phyloP scores from a whole-genome alignment of 495 filamentous ascomycete species.

The Tuber microsphaerosporum region DNA sequence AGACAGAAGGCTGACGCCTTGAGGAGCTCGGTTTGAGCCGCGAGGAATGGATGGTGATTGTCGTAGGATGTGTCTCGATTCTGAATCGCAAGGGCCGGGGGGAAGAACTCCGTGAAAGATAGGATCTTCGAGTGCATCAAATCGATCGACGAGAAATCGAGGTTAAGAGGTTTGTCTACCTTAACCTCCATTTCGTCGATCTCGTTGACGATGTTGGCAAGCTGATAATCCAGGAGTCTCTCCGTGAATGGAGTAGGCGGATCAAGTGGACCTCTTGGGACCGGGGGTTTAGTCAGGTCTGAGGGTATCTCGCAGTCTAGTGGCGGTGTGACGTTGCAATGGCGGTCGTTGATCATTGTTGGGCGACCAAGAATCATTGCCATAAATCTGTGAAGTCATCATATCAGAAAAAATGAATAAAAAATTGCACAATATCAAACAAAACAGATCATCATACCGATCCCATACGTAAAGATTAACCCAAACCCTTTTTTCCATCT shows the following conservation, averaged over 20 bases:
- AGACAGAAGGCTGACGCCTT: conserved; percentile 50
- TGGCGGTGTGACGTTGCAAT: conserved; percentile 43
- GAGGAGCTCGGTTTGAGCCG: conserved; percentile 46
- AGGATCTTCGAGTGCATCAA: conserved; percentile 50
- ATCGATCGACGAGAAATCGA: conserved; percentile 51
- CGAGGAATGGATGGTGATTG: conserved; percentile 50
- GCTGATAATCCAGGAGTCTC: conserved; percentile 39
- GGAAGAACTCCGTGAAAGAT: conserved; percentile 47
- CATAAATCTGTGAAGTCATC: conserved; percentile 42
- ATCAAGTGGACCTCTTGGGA: conserved; percentile 40
- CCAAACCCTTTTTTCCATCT: conserved; percentile 53
- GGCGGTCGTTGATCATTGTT: conserved; percentile 48
- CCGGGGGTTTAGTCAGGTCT: conserved; percentile 42
- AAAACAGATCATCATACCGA: conserved; percentile 42
- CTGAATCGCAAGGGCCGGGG: conserved; percentile 49
- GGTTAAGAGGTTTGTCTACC: conserved; percentile 28
- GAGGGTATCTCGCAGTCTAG: conserved; percentile 43
- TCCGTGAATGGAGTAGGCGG: conserved; percentile 43
- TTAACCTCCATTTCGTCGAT: conserved; percentile 39
- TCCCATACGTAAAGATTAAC: conserved; percentile 55
- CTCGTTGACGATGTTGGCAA: conserved; percentile 37
- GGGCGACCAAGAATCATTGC: conserved; percentile 55
- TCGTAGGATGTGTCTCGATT: conserved; percentile 55
- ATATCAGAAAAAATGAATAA: conserved; percentile 14
- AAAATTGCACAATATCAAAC: conserved; percentile 5